Evolutionary conservation across 192 early-diverging fungal genomes (phyloP), one percentile per base, ranked within the genome.

Genomic region (Podila minutissima): DNA sequence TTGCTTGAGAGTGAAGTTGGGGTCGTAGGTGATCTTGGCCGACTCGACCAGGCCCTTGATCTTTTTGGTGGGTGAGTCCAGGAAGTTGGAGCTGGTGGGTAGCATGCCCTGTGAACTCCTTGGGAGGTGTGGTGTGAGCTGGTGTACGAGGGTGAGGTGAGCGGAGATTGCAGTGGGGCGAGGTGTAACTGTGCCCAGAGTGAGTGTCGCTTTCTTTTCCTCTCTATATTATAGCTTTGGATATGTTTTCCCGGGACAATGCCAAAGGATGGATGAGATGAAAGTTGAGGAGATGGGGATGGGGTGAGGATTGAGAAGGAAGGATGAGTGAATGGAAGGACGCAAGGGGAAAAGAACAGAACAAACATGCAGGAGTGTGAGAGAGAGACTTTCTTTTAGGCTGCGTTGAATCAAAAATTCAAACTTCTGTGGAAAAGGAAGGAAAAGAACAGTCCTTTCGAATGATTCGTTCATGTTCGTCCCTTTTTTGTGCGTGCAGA

Each of bases 21-120:
- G 66, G 67, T 81, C 77, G 29, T 31, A 46, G 22, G 72, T 26
- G 57, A 81, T 48, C 46, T 50, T 61, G n/a, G 71, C 35, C 0
- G 62, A 37, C 7, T 57, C 62, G 24, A 81, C 26, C 29, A 81
- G 48, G 49, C 60, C 60, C 24, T 66, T 72, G 77, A 81, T 72
- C 71, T 81, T 81, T 66, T 81, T 73, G 37, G 67, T 51, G 3
- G 77, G 77, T 4, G 77, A 65, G 77, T 81, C 77, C 46, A 81
- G 63, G 38, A 81, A 57, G 17, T 72, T 81, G 12, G 70, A 33
- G 15, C 28, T 65, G 24, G 38, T n/a, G 33, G 71, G 15, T 20
- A 35, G 15, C 24, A 22, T 58, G 53, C 29, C 33, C 15, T 26
- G 28, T 57, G 37, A 37, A 15, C 53, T n/a, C n/a, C 11, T 20